These are phyloP conservation scores for Fusarium neocosmosporiellum DNA, from an alignment of 2,329 filamentous ascomycete species.

Conservation along the genomic window DNA sequence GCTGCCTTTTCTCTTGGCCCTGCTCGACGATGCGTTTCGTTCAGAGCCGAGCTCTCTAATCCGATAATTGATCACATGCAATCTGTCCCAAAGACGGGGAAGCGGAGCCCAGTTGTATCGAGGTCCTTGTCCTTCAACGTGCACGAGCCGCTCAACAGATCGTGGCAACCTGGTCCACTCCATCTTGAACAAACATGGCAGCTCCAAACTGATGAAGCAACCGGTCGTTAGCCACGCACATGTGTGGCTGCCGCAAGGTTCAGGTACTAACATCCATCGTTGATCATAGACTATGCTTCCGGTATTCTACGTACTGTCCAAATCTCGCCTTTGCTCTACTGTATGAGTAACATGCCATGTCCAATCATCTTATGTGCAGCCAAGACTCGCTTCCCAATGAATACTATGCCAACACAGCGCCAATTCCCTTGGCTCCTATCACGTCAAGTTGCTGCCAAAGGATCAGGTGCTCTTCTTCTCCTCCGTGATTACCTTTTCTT, in stretches of 20 bases:
- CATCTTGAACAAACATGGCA: constrained; percentile 29
- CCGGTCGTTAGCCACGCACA: not conserved
- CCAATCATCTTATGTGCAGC: constrained; percentile 15
- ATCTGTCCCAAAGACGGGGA: constrained; percentile 16
- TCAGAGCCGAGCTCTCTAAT: not conserved
- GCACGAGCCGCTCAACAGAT: constrained; percentile 21
- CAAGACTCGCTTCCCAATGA: constrained; percentile 13
- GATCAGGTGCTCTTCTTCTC: constrained; percentile 14
- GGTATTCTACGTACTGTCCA: not conserved
- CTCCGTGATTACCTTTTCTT: constrained; percentile 17
- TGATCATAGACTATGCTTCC: not conserved
- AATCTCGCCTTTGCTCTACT: constrained; percentile 4
- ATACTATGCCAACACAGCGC: constrained; percentile 1
- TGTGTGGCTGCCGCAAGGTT: constrained; percentile 10
- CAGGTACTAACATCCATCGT: not conserved
- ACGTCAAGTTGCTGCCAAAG: not conserved
- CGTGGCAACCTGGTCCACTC: constrained; percentile 5
- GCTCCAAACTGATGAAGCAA: constrained; percentile 8
- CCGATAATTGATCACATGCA: constrained; percentile 15
- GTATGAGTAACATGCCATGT: not conserved
- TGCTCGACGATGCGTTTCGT: not conserved
- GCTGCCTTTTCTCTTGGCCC: constrained; percentile 7
- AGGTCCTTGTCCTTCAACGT: constrained; percentile 1
- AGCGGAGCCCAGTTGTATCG: constrained; percentile 23
- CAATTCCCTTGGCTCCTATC: constrained; percentile 14